These are phyloP conservation scores for Linanthus parryae DNA, from an alignment of 148 eudicot genomes.

Conservation along the genomic window DNA sequence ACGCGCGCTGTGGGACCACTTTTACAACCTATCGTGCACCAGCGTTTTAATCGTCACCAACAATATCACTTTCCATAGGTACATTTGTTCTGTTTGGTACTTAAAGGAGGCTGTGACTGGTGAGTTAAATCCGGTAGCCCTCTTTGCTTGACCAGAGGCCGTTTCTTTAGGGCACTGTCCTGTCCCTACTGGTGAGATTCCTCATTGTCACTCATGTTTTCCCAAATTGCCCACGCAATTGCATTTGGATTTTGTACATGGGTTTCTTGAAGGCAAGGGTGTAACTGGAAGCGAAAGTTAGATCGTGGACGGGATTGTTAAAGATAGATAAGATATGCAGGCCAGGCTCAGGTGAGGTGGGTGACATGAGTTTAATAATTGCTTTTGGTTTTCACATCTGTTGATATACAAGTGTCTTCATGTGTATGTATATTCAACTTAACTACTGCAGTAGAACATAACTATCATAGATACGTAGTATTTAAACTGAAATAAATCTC, in stretches of 20 bases:
- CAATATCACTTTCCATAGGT: too few relatives aligned
- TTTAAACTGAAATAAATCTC: too few relatives aligned
- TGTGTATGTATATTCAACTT: too few relatives aligned
- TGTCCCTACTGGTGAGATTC: neutral
- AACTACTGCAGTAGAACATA: too few relatives aligned
- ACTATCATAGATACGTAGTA: too few relatives aligned
- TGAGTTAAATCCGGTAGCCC: neutral
- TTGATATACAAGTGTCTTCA: too few relatives aligned
- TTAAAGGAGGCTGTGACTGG: neutral
- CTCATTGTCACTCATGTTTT: neutral
- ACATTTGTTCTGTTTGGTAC: neutral
- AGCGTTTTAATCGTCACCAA: too few relatives aligned
- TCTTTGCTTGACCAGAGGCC: constrained; percentile 15
- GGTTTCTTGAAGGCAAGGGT: neutral
- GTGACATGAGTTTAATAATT: constrained; percentile 16
- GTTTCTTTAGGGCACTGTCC: constrained; percentile 21
- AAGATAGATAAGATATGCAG: constrained; percentile 31
- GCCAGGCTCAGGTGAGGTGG: constrained; percentile 25
- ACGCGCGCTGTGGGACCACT: constrained; percentile 4
- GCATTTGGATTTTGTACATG: neutral
- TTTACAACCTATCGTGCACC: constrained; percentile 7
- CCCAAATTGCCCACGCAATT: neutral
- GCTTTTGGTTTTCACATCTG: too few relatives aligned
- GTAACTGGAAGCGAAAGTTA: neutral
- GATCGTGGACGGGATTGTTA: constrained; percentile 7